These are phyloP conservation scores for Pyricularia pennisetigena DNA, from an alignment of 2,329 filamentous ascomycete genomes.

Conservation along the genomic window DNA sequence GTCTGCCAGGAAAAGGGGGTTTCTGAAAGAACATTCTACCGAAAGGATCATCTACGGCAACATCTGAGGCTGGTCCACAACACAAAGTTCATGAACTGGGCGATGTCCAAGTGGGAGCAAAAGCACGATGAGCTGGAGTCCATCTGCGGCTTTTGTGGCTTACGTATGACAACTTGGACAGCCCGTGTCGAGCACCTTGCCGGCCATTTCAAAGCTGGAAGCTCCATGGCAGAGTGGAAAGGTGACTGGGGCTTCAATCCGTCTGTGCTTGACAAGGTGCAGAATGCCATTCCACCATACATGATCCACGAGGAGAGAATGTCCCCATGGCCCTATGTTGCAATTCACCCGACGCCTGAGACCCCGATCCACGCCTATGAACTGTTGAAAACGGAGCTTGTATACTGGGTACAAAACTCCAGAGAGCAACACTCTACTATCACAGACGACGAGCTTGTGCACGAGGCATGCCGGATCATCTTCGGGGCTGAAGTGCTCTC, in stretches of 20 bases:
- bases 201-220: slow-evolving; percentile 58
- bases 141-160: slow-evolving; percentile 55
- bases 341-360: slow-evolving; percentile 30
- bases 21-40: slow-evolving; percentile 55
- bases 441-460: slow-evolving; percentile 42
- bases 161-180: slow-evolving; percentile 52
- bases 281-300: slow-evolving; percentile 58
- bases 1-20: slow-evolving; percentile 56
- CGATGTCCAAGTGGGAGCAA: slow-evolving; percentile 55
- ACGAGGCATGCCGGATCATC: slow-evolving; percentile 50
- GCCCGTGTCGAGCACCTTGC: slow-evolving; percentile 52
- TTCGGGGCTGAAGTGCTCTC: slow-evolving; percentile 41
- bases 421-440: slow-evolving; percentile 28
- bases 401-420: slow-evolving; percentile 38
- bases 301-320: slow-evolving; percentile 55
- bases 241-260: slow-evolving; percentile 60
- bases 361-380: slow-evolving; percentile 50
- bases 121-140: slow-evolving; percentile 51
- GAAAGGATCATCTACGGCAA: slow-evolving; percentile 58
- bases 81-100: slow-evolving; percentile 51
- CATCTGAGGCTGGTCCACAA: slow-evolving; percentile 54
- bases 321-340: slow-evolving; percentile 42
- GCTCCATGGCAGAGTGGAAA: slow-evolving; percentile 60
- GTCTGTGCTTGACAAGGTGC: slow-evolving; percentile 51
- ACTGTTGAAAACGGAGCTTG: slow-evolving; percentile 47